Evolutionary conservation across 2,329 filamentous ascomycete species (phyloP).

Genomic region (Calonectria naviculata): DNA sequence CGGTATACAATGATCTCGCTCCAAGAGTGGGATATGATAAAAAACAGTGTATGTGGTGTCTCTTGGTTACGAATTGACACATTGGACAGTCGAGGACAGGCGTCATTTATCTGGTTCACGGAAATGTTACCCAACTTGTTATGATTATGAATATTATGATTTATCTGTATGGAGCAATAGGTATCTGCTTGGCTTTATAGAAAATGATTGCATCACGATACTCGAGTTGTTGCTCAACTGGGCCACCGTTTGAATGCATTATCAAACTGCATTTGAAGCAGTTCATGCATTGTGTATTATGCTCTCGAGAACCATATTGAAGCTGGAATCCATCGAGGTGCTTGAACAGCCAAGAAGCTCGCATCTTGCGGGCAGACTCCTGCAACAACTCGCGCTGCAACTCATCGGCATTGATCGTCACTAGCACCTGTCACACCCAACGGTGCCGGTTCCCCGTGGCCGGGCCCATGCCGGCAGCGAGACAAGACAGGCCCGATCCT

Average conservation of each 20-base stretch:
- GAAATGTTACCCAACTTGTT: not conserved
- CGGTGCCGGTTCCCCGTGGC: not conserved
- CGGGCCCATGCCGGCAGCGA: not conserved
- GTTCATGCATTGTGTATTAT: not conserved
- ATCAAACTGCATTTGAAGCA: not conserved
- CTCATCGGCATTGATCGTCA: slow-evolving; percentile 3
- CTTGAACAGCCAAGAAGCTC: not conserved
- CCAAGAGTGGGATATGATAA: not conserved
- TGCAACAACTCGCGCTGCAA: not conserved
- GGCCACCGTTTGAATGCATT: not conserved
- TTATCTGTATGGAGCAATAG: slow-evolving; percentile 7
- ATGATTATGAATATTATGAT: slow-evolving; percentile 9
- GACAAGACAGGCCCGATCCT: not conserved
- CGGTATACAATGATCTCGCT: not conserved
- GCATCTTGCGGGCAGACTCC: not conserved
- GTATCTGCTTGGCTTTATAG: not conserved
- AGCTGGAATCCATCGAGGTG: not conserved
- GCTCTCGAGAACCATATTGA: slow-evolving; percentile 1
- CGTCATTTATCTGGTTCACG: not conserved
- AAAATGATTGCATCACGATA: not conserved
- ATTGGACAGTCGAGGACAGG: not conserved
- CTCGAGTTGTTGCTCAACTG: not conserved
- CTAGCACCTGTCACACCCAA: not conserved
- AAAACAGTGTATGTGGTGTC: not conserved
- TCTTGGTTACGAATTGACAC: not conserved